These are phyloP conservation scores for Tagetes erecta DNA, from an alignment of 129 eudicot species.

Conservation along the genomic window DNA sequence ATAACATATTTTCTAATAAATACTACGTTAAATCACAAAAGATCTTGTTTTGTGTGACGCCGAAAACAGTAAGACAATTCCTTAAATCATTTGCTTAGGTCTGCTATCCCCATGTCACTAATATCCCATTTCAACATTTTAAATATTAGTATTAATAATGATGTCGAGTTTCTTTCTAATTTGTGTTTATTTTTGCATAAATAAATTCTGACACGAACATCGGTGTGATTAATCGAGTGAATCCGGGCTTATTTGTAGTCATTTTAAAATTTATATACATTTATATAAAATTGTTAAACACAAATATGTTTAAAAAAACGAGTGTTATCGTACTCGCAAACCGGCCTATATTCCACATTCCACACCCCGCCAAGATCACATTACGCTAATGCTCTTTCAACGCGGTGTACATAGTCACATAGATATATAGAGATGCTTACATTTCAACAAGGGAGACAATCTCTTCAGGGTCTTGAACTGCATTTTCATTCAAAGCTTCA, in stretches of 20 bases:
- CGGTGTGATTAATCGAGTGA: slow-evolving; percentile 14
- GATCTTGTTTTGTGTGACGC: slow-evolving; percentile 27
- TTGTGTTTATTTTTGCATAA: not conserved
- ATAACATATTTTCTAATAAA: not conserved
- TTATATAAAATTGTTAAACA: no score
- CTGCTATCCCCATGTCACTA: slow-evolving; percentile 8
- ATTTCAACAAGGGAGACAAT: slow-evolving; percentile 39
- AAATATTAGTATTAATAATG: slow-evolving; percentile 5
- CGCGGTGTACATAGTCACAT: not conserved
- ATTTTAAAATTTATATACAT: not conserved
- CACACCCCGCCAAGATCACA: no score
- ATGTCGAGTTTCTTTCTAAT: not conserved
- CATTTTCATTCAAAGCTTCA: slow-evolving; percentile 44
- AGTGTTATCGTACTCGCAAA: no score
- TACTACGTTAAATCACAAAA: not conserved
- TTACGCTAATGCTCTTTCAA: no score
- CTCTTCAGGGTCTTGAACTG: slow-evolving; percentile 48
- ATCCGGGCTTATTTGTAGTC: slow-evolving; percentile 7
- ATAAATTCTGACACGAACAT: slow-evolving; percentile 11
- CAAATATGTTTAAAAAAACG: no score
- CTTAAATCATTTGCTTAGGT: slow-evolving; percentile 11
- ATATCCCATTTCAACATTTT: not conserved
- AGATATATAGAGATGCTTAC: slow-evolving; percentile 23
- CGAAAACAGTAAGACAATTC: slow-evolving; percentile 15
- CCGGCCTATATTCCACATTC: no score